Conservation (phyloP, 495 filamentous ascomycete genomes). For the Pseudomonodictys pantanalensis region DNA sequence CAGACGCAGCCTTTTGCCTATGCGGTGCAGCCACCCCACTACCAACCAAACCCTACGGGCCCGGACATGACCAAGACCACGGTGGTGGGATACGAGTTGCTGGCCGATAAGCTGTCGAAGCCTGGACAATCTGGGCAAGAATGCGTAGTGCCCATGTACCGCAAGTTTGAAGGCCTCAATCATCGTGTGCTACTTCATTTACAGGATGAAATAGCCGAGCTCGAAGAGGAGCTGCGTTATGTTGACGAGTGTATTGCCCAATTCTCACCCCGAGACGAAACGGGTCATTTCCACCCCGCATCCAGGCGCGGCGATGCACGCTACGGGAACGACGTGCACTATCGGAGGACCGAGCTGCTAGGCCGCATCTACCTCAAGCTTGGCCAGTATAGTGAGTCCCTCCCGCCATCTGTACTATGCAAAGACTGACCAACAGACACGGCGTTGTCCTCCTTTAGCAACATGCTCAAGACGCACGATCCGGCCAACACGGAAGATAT, state of each 20-base stretch:
- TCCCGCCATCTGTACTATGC: neutral
- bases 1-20: slow-evolving; percentile 6
- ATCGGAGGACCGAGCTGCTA: slow-evolving; percentile 67
- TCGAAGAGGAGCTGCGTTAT: slow-evolving; percentile 70
- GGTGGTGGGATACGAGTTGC: slow-evolving; percentile 62
- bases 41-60: slow-evolving; percentile 13
- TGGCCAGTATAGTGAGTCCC: slow-evolving; percentile 74
- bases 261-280: slow-evolving; percentile 43
- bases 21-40: slow-evolving; percentile 22
- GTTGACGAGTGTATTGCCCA: slow-evolving; percentile 72
- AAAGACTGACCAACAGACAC: slow-evolving; percentile 58
- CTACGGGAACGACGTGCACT: slow-evolving; percentile 66
- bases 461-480: slow-evolving; percentile 54
- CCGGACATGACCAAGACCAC: slow-evolving; percentile 49
- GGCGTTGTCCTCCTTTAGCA: slow-evolving; percentile 62
- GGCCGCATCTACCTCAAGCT: slow-evolving; percentile 70
- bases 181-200: slow-evolving; percentile 81
- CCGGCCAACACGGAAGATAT: slow-evolving; percentile 58
- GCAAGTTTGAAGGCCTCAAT: slow-evolving; percentile 79
- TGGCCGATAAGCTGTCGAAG: slow-evolving; percentile 59
- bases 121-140: slow-evolving; percentile 17
- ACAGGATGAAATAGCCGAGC: slow-evolving; percentile 78
- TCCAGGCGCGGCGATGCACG: slow-evolving; percentile 68
- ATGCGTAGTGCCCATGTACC: slow-evolving; percentile 68
- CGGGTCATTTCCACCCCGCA: slow-evolving; percentile 55